phyloP scores from a whole-genome alignment of 192 early-diverging fungal genomes.

The Gaertneriomyces semiglobifer region DNA sequence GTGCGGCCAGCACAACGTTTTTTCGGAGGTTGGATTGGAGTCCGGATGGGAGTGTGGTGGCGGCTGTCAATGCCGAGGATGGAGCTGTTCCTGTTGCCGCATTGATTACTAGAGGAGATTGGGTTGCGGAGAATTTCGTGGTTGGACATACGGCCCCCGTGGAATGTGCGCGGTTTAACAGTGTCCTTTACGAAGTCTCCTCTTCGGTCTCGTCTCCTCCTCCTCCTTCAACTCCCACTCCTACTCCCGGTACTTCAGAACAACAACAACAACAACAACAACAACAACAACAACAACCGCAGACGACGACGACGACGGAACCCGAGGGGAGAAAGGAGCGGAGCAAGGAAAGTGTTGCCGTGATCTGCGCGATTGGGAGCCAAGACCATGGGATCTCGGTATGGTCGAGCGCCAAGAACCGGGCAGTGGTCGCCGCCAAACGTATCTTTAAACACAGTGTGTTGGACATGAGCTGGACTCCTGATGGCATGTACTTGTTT shows the following conservation, averaged over 20 bases:
- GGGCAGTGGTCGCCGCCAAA: constrained; percentile 67
- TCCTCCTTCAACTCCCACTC: too few species aligned
- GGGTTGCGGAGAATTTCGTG: constrained; percentile 73
- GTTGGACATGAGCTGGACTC: constrained; percentile 84
- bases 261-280: too few species aligned
- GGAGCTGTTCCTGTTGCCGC: constrained; percentile 74
- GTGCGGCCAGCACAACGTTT: constrained; percentile 82
- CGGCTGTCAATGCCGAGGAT: constrained; percentile 84
- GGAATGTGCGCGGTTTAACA: constrained; percentile 59
- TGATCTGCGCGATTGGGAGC: constrained; percentile 80
- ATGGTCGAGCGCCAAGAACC: constrained; percentile 75
- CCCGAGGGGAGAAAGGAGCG: constrained; percentile 10
- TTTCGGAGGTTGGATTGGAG: constrained; percentile 90
- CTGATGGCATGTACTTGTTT: constrained; percentile 68
- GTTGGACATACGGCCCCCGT: constrained; percentile 87
- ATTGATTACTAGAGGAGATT: constrained; percentile 71
- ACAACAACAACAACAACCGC: too few species aligned
- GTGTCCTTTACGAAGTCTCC: too few species aligned
- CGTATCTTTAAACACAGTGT: constrained; percentile 80
- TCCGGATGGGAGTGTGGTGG: constrained; percentile 94
- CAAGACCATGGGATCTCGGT: constrained; percentile 85
- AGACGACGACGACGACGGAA: too few species aligned
- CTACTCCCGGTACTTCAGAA: too few species aligned
- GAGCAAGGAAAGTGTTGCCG: constrained; percentile 43
- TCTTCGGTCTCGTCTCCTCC: too few species aligned